Evolutionary conservation across 2,329 filamentous ascomycete genomes (phyloP).

Genomic region (Hirsutella rhossiliensis): DNA sequence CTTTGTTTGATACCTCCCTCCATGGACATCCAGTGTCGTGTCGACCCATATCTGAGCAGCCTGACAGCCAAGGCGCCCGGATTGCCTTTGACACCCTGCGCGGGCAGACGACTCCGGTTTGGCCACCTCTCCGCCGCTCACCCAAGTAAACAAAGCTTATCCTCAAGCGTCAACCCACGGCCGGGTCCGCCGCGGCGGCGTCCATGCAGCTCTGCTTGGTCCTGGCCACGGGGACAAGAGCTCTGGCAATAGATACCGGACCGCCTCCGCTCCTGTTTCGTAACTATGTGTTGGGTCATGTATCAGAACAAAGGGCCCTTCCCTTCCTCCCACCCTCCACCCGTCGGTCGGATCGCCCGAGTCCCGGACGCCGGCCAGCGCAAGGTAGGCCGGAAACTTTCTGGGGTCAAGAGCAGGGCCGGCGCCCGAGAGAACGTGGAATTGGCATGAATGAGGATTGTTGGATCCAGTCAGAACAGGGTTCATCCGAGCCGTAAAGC

Average conservation of each 20-base stretch:
- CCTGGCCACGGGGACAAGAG: too few relatives aligned
- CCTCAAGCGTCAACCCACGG: not conserved
- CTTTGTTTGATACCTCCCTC: too few relatives aligned
- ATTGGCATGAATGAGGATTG: conserved; percentile 2
- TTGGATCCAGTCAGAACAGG: conserved; percentile 1
- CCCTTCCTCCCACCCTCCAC: too few relatives aligned
- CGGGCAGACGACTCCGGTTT: not conserved
- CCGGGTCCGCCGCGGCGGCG: not conserved
- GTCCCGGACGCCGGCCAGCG: too few relatives aligned
- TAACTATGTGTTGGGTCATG: too few relatives aligned
- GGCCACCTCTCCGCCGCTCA: not conserved
- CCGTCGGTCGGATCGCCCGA: too few relatives aligned
- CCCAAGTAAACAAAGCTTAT: conserved; percentile 4
- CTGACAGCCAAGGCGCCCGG: not conserved
- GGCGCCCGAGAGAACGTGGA: not conserved
- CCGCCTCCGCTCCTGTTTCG: too few relatives aligned
- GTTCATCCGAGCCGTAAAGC: not conserved
- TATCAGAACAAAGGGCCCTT: too few relatives aligned
- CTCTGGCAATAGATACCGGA: too few relatives aligned
- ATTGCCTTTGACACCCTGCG: not conserved
- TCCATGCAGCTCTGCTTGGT: not conserved
- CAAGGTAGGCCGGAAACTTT: too few relatives aligned
- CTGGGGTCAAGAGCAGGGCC: not conserved
- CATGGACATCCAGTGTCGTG: too few relatives aligned
- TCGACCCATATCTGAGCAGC: too few relatives aligned